phyloP scores from a whole-genome alignment of 805 yeast genomes.

The Sungouiella thailandica region DNA sequence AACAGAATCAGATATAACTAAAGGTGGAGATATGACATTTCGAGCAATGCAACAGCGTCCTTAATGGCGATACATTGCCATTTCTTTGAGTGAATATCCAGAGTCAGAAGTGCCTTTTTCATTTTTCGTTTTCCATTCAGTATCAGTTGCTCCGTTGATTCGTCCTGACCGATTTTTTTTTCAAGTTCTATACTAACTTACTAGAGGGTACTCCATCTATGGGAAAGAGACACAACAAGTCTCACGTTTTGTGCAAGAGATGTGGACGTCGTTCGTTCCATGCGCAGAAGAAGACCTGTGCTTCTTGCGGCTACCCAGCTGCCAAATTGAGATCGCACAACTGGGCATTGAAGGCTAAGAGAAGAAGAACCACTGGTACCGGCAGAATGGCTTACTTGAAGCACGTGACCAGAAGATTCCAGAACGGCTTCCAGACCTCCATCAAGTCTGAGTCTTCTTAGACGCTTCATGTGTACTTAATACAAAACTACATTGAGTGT shows the following conservation, averaged over 20 bases:
- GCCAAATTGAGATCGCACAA: conserved; percentile 98
- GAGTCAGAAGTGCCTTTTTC: no score
- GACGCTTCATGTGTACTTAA: conserved; percentile 21
- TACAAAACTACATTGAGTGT: conserved; percentile 10
- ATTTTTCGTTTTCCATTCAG: no score
- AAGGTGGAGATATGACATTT: no score
- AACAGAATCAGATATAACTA: no score
- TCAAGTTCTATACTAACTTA: no score
- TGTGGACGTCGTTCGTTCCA: conserved; percentile 99
- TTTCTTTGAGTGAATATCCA: no score
- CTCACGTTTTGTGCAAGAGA: conserved; percentile 98
- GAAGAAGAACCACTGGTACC: conserved; percentile 99
- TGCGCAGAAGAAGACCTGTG: conserved; percentile 97
- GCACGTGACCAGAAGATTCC: conserved; percentile 95
- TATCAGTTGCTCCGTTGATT: no score
- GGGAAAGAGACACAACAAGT: conserved; percentile 99
- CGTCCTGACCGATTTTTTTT: no score
- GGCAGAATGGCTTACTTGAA: conserved; percentile 99
- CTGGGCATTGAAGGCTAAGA: conserved; percentile 99
- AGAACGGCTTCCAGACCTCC: conserved; percentile 97
- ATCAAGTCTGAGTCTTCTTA: conserved; percentile 63
- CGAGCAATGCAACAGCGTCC: no score
- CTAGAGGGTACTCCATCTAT: conserved; percentile 99
- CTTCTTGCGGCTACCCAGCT: conserved; percentile 99
- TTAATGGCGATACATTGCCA: no score